Evolutionary conservation across 768 basidiomycete genomes (phyloP), one percentile per base, ranked within the genome.

Genomic region (Tulasnella sp.): DNA sequence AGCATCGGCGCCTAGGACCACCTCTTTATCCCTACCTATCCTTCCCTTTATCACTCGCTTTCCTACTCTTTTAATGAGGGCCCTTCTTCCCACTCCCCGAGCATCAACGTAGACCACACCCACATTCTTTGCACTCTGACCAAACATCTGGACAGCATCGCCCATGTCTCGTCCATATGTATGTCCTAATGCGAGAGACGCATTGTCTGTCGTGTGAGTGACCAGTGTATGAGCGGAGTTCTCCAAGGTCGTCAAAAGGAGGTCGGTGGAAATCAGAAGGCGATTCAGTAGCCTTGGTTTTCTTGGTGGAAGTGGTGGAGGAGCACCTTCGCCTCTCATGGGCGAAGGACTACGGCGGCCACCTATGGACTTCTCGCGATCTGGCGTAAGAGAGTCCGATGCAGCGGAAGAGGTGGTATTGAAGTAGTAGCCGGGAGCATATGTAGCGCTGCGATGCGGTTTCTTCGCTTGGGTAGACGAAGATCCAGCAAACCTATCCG

Each of bases 41-140:
- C 65, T 62, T 12, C 67, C 73, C 59, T 73, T 77, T 20, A 81
- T 67, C 58, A 72, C 77, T 35, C 72, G 70, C 69, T 67, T 76
- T 16, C 77, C 79, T 0, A 71, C 76, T 53, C 70, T 73, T 67
- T 71, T 80, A 60, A 88, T 63, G 46, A 88, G 62, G 10, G 83
- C 84, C 40, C 75, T 68, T 51, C 82, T 68, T 7, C 82, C 83
- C 32, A 88, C 75, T 0, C 83, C 83, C 1, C 71, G 65, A 69
- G 81, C 71, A 61, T 87, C 84, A 34, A 87, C 72, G 63, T 86
- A 88, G 19, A 88, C 79, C 32, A 86, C 67, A 3, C 73, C 79
- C 10, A 83, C 76, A 64, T 87, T 86, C 54, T 75, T 69, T 29
- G 78, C 79, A 0, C 79, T 77, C 6, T 77, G 78, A 5, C 79